Evolutionary conservation across 2,329 filamentous ascomycete species (phyloP), one percentile per base, ranked within the genome.

Genomic region (Aspergillus sergii): DNA sequence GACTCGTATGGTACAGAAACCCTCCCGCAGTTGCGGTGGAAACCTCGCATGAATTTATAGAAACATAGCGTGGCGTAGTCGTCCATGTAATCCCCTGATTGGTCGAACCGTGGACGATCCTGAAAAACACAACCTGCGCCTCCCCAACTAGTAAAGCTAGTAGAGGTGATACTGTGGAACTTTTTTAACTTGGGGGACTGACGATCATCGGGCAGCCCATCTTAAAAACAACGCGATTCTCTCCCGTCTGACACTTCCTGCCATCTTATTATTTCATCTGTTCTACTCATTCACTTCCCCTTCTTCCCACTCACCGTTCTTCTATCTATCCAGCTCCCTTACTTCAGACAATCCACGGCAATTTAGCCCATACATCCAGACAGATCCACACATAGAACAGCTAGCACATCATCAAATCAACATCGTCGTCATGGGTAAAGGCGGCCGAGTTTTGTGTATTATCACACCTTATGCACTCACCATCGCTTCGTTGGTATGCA

Each of bases 361-460:
- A 53, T 63, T 30, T 62, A 41, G 50, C 50, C 54, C 57, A 46
- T 28, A 50, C 23, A 28, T 46, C n/a, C n/a, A 46, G 14, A 16
- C 14, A 36, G 14, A 36, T 16, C 14, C n/a, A 46, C 11, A 48
- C 8, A 26, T 28, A 48, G 21, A 23, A 26, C 11, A 5, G 8
- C 23, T 21, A 7, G 12, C 6, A 23, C 43, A 30, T 12, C 48
- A 51, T 10, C 39, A 58, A 8, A 51, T 14, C 39, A 58, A 14
- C 57, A 58, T 36, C 45, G 61, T 59, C 70, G 74, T 41, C 71
- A 91, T 91, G 89, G 88, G 88, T 66, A 89, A 90, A 81, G 84
- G 86, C 74, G 94, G 92, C 70, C 88, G 94, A 75, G 88, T 94
- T 72, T 83, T 91, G 77, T 97, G 93, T 81, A 95, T 98, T 80